phyloP scores from a whole-genome alignment of 176 grass and related monocot species.

The Musa schizocarpa region DNA sequence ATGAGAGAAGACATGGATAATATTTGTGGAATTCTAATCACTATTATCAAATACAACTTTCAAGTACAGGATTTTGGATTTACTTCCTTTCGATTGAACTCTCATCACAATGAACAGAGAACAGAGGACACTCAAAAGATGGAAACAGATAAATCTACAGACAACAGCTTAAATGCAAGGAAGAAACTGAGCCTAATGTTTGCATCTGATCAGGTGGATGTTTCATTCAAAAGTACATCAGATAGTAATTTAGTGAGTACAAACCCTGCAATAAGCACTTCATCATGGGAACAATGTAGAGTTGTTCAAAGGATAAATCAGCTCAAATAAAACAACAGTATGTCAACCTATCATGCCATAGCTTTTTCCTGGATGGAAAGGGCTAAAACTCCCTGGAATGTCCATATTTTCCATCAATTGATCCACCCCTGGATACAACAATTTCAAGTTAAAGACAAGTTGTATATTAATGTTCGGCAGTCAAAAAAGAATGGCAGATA shows the following conservation, averaged over 20 bases:
- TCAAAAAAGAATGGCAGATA: background rate
- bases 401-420: background rate
- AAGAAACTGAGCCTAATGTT: too few relatives aligned
- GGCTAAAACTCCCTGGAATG: background rate
- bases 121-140: too few relatives aligned
- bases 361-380: background rate
- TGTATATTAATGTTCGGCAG: background rate
- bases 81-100: too few relatives aligned
- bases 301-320: background rate
- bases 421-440: background rate
- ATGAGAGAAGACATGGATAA: too few relatives aligned
- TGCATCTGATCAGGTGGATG: background rate
- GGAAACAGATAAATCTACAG: too few relatives aligned
- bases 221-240: background rate
- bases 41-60: too few relatives aligned
- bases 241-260: background rate
- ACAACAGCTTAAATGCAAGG: too few relatives aligned
- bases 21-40: too few relatives aligned
- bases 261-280: background rate
- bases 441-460: background rate
- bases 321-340: background rate
- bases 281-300: too few relatives aligned
- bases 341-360: slow-evolving; percentile 2
- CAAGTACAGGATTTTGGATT: too few relatives aligned
- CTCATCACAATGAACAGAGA: too few relatives aligned